Evolutionary conservation across 768 basidiomycete genomes (phyloP).

Genomic region (Exidia glandulosa): DNA sequence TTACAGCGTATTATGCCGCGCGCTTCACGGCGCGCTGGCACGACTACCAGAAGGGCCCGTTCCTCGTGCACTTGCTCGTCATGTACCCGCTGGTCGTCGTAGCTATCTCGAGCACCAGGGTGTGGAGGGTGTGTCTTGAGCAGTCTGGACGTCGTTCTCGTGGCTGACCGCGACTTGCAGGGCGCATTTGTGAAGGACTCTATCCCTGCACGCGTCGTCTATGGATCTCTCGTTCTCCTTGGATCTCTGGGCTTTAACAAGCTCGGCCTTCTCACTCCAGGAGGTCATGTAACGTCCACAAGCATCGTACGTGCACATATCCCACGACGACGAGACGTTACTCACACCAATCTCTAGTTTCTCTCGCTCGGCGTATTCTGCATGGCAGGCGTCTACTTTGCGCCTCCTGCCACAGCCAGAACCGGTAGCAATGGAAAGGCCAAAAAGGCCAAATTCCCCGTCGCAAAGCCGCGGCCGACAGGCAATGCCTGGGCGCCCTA

Average conservation of each 20-base stretch:
- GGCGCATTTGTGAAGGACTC: neutral
- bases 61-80: constrained; percentile 43
- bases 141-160: constrained; percentile 12
- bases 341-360: no score
- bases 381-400: neutral
- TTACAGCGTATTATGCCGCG: constrained; percentile 57
- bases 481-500: neutral
- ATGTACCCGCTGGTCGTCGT: constrained; percentile 47
- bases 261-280: constrained; percentile 1
- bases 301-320: neutral
- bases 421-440: neutral
- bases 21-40: constrained; percentile 44
- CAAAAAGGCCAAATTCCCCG: neutral
- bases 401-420: neutral
- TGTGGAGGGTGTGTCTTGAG: constrained; percentile 31
- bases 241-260: neutral
- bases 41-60: constrained; percentile 46
- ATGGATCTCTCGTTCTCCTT: neutral
- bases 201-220: neutral
- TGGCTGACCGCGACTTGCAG: neutral
- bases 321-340: no score
- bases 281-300: neutral
- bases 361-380: neutral
- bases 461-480: neutral
- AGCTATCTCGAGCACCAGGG: constrained; percentile 35